These are phyloP conservation scores for Nicotiana rustica DNA, from an alignment of 305 asterid genomes.

Conservation along the genomic window DNA sequence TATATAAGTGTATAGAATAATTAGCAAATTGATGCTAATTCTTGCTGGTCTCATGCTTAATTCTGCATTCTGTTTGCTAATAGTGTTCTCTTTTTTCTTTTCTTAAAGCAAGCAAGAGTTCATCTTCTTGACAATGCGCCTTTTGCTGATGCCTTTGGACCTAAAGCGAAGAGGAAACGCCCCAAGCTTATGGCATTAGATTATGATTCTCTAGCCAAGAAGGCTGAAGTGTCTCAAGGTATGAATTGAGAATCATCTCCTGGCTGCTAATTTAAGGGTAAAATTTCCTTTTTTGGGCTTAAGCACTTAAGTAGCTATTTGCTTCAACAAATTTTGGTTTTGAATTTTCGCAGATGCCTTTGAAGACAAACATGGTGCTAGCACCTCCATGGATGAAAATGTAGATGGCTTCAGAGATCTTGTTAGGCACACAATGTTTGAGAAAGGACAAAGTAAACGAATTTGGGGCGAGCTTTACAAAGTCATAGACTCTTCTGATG, in stretches of 20 bases:
- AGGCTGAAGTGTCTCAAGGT: conserved; percentile 95
- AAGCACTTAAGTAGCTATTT: background rate
- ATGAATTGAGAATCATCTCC: conserved; percentile 37
- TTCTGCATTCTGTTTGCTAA: conserved; percentile 24
- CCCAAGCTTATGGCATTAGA: conserved; percentile 76
- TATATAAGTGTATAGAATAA: too few species aligned
- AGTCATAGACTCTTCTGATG: conserved; percentile 97
- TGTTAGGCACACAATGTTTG: conserved; percentile 94
- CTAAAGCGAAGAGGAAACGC: conserved; percentile 86
- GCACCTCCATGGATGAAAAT: conserved; percentile 67
- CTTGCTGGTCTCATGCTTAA: conserved; percentile 7
- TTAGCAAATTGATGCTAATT: background rate
- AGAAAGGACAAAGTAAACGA: conserved; percentile 98
- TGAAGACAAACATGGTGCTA: conserved; percentile 74
- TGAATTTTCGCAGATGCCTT: conserved; percentile 54
- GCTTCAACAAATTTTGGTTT: conserved; percentile 21
- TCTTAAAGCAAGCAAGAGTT: conserved; percentile 85
- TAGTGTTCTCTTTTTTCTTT: conserved; percentile 35
- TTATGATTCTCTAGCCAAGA: conserved; percentile 73
- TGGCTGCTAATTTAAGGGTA: background rate
- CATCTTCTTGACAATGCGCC: conserved; percentile 94
- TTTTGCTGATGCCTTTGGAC: conserved; percentile 90
- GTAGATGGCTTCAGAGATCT: conserved; percentile 89
- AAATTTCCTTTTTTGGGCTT: background rate
- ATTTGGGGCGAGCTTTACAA: conserved; percentile 99